phyloP scores from a whole-genome alignment of 257 asterid genomes.

The Solanum chmielewskii region DNA sequence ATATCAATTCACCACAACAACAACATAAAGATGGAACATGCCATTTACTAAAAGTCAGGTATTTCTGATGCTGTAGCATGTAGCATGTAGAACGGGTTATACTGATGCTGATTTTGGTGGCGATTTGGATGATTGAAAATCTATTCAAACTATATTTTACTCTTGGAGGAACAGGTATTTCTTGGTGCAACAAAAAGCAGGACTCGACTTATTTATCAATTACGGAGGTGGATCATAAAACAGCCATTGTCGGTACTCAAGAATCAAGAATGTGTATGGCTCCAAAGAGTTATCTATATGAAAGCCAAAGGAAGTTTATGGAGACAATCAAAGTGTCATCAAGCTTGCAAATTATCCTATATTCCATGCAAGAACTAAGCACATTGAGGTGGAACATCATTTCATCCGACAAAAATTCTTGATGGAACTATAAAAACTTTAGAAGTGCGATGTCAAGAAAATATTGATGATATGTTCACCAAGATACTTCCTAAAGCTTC shows the following conservation, averaged over 20 bases:
- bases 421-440: not conserved
- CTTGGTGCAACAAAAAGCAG: not conserved
- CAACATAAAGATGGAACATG: not conserved
- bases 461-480: not conserved
- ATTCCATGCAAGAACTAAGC: not conserved
- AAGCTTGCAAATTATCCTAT: not conserved
- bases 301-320: not conserved
- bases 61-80: too few species aligned
- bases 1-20: not conserved
- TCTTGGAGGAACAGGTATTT: not conserved
- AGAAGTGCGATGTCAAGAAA: not conserved
- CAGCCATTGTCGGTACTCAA: not conserved
- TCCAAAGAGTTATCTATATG: not conserved
- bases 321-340: not conserved
- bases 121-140: not conserved
- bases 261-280: constrained; percentile 9
- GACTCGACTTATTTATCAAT: constrained; percentile 3
- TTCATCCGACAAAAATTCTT: not conserved
- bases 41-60: not conserved
- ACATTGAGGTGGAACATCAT: not conserved
- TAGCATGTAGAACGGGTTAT: too few species aligned
- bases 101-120: not conserved
- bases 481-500: not conserved
- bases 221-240: not conserved
- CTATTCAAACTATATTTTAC: not conserved